Percentiles rank a stretch among this genome's conserved stretches.
phyloP scores from a whole-genome alignment of 23 red algal genomes.

The Agarophyton chilense region DNA sequence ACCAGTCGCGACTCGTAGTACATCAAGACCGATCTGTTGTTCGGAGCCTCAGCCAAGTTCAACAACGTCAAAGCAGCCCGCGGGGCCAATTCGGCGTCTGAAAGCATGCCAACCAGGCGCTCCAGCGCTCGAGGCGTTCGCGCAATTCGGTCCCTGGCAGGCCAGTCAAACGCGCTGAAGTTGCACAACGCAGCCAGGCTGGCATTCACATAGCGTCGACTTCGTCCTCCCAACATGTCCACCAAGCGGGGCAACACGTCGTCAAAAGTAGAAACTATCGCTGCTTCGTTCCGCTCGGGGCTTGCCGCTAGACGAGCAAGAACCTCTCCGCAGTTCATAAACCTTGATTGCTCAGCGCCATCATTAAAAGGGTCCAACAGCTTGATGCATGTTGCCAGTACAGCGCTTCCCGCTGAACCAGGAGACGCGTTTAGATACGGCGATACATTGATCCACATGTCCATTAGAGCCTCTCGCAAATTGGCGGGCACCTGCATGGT shows the following conservation, averaged over 20 bases:
- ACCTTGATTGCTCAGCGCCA: constrained; percentile 43
- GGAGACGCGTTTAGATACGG: constrained; percentile 55
- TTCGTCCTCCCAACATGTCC: constrained; percentile 76
- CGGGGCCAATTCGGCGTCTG: constrained; percentile 62
- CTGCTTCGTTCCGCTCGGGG: constrained; percentile 83
- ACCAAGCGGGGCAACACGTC: constrained; percentile 77
- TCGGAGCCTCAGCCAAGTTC: constrained; percentile 92
- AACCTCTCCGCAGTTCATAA: constrained; percentile 87
- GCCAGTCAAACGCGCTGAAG: constrained; percentile 91
- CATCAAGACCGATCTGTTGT: constrained; percentile 81
- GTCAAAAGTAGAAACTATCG: constrained; percentile 72
- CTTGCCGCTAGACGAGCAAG: constrained; percentile 77
- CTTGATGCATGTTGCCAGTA: constrained; percentile 71
- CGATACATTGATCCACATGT: constrained; percentile 89
- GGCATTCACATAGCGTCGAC: constrained; percentile 54
- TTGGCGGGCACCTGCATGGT: constrained; percentile 39
- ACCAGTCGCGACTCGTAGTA: constrained; percentile 73
- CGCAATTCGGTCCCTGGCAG: constrained; percentile 78
- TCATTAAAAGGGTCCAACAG: constrained; percentile 71
- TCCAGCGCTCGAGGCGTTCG: constrained; percentile 71
- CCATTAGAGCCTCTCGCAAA: constrained; percentile 74
- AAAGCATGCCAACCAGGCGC: constrained; percentile 66
- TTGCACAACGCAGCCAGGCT: constrained; percentile 85
- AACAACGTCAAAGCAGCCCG: constrained; percentile 79
- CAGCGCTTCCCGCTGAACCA: constrained; percentile 17